Conservation (phyloP, 2,329 filamentous ascomycete genomes). For the Knoxdaviesia capensis region DNA sequence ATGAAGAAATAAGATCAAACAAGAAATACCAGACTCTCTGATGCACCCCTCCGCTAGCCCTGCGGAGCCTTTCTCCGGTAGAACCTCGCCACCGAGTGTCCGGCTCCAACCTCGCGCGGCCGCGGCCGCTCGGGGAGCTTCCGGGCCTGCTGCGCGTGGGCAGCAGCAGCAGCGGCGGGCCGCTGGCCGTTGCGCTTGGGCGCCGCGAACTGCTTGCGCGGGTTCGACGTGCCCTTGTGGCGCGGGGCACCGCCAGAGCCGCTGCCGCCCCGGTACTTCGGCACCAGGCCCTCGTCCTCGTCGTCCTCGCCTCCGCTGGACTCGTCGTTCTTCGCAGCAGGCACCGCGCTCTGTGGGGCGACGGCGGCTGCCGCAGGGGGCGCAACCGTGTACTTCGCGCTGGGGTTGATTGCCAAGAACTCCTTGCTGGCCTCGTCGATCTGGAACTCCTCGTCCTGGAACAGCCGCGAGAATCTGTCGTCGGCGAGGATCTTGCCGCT, state of each 20-base stretch:
- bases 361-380: conserved; percentile 6
- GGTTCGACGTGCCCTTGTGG: conserved; percentile 1
- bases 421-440: conserved; percentile 81
- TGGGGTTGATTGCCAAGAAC: conserved; percentile 78
- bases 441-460: conserved; percentile 81
- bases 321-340: conserved; percentile 20
- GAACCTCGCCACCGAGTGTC: too few species aligned
- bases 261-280: conserved; percentile 3
- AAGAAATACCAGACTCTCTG: not conserved
- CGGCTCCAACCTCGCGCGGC: too few species aligned
- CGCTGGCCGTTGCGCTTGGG: conserved; percentile 2
- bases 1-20: not conserved
- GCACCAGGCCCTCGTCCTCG: conserved; percentile 6
- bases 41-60: not conserved
- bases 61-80: too few species aligned
- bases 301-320: conserved; percentile 20
- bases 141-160: conserved; percentile 1
- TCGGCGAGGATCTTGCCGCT: conserved; percentile 56
- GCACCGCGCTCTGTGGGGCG: conserved; percentile 13
- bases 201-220: too few species aligned
- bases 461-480: conserved; percentile 69
- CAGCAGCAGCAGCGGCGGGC: not conserved
- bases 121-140: too few species aligned
- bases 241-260: conserved; percentile 3
- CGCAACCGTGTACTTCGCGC: conserved; percentile 25